Conservation (phyloP, 2,329 filamentous ascomycete genomes). For the Colletotrichum graminicola region DNA sequence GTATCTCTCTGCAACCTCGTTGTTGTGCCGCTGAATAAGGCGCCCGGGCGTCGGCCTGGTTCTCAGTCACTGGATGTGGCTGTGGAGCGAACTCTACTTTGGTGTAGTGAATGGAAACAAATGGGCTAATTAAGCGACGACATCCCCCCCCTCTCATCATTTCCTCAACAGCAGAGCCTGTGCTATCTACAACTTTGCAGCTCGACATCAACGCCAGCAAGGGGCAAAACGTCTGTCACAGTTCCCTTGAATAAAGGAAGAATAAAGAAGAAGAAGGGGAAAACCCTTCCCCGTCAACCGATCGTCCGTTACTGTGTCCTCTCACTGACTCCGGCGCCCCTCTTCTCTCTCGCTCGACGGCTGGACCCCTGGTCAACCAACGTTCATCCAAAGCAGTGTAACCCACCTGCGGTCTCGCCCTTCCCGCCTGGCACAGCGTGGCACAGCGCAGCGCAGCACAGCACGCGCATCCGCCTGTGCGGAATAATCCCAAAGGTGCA, state of each 20-base stretch:
- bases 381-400: constrained; percentile 31
- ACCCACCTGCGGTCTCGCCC: constrained; percentile 39
- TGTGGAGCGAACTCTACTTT: neutral
- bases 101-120: constrained; percentile 1
- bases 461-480: constrained; percentile 7
- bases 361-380: constrained; percentile 24
- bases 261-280: neutral
- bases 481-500: constrained; percentile 27
- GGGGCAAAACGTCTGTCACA: neutral
- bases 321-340: neutral
- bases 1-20: neutral
- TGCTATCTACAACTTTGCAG: neutral
- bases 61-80: constrained; percentile 1
- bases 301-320: neutral
- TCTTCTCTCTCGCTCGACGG: neutral
- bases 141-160: neutral
- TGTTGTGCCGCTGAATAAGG: constrained; percentile 28
- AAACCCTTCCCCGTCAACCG: neutral
- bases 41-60: constrained; percentile 22
- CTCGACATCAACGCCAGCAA: neutral
- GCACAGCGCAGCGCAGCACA: constrained; percentile 1
- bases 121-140: neutral
- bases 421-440: constrained; percentile 18
- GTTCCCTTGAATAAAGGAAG: neutral
- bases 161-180: neutral